Evolutionary conservation across 441 rosid species (phyloP).

Genomic region (Erodium moschatum): DNA sequence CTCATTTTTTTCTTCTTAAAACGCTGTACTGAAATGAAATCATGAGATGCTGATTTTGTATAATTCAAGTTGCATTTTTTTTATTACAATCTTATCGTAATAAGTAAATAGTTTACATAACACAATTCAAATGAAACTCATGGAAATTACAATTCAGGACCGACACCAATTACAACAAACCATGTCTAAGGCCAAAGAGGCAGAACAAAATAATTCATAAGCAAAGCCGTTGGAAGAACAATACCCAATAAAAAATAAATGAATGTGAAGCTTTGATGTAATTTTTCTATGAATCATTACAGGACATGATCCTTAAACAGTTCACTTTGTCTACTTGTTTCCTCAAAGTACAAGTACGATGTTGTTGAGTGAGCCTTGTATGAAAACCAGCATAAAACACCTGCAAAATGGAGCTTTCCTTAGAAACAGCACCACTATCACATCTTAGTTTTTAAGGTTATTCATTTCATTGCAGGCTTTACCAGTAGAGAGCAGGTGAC

Average conservation of each 20-base stretch:
- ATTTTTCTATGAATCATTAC: neutral
- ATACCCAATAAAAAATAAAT: neutral
- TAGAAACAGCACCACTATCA: too few species aligned
- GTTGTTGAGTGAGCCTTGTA: neutral
- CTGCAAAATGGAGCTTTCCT: neutral
- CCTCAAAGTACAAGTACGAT: neutral
- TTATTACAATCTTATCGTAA: neutral
- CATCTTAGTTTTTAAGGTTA: too few species aligned
- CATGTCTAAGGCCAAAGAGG: neutral
- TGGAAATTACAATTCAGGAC: neutral
- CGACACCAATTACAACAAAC: neutral
- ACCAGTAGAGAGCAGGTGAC: neutral
- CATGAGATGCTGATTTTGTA: too few species aligned
- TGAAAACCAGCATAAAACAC: neutral
- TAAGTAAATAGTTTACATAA: too few species aligned
- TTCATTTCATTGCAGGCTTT: neutral
- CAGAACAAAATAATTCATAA: neutral
- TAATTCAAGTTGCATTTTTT: neutral
- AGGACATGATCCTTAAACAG: neutral
- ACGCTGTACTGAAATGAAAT: too few species aligned
- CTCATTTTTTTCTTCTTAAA: too few species aligned
- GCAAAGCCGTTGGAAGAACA: neutral
- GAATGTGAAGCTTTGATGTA: neutral
- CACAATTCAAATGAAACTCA: neutral
- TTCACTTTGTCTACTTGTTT: neutral